These are phyloP conservation scores for Mycosphaerella sp. DNA, from an alignment of 2,329 filamentous ascomycete species.

Conservation along the genomic window DNA sequence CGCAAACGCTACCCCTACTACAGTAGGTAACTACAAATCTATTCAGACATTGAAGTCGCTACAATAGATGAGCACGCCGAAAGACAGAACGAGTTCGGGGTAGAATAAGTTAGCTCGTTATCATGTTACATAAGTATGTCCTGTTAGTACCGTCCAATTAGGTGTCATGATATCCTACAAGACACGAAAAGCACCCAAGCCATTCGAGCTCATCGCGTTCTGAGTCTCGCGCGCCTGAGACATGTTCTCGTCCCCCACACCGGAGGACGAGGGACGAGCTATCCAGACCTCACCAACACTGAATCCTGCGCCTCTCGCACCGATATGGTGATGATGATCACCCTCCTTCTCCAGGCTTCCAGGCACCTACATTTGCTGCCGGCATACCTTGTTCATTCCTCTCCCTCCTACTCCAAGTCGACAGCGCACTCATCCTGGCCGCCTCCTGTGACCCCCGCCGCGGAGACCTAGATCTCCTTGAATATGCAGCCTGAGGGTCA, in stretches of 20 bases:
- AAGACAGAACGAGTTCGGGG: no score
- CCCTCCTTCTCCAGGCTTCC: neutral
- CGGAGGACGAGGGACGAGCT: neutral
- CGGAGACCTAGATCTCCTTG: slow-evolving; percentile 2
- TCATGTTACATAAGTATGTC: neutral
- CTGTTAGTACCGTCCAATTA: neutral
- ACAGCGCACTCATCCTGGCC: neutral
- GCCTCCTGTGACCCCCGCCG: neutral
- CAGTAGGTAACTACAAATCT: no score
- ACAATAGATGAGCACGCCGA: no score
- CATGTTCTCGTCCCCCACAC: neutral
- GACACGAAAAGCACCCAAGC: neutral
- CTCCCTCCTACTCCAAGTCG: neutral
- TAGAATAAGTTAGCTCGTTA: neutral
- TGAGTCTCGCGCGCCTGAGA: neutral
- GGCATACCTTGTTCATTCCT: neutral
- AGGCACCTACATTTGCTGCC: neutral
- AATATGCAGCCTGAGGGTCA: neutral
- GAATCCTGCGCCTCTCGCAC: neutral
- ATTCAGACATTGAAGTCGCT: no score
- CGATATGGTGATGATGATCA: neutral
- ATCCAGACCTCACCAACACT: neutral
- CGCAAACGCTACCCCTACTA: no score
- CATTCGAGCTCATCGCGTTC: neutral
- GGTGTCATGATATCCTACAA: neutral